These are phyloP conservation scores for Hibiscus syriacus DNA, from an alignment of 345 rosid genomes.

Conservation along the genomic window DNA sequence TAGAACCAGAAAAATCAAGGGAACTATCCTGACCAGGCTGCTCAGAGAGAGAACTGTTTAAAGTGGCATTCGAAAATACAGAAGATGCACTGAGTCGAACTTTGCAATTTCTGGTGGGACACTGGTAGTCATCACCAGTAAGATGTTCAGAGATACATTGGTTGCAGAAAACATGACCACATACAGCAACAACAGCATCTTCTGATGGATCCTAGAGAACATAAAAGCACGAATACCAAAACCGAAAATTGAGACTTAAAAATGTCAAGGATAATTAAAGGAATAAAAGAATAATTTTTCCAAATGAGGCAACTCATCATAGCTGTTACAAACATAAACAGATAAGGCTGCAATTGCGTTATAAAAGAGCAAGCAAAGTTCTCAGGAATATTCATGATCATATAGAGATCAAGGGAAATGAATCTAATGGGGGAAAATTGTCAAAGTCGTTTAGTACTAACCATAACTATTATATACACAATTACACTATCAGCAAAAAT, in stretches of 20 bases:
- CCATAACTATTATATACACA: background rate
- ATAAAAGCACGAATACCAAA: background rate
- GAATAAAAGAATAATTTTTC: background rate
- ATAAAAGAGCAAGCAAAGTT: background rate
- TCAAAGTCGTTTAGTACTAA: background rate
- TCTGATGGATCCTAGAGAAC: slow-evolving; percentile 82
- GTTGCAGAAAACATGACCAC: slow-evolving; percentile 92
- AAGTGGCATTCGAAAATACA: slow-evolving; percentile 48
- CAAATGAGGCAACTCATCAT: background rate
- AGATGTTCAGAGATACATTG: slow-evolving; percentile 80
- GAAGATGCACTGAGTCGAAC: slow-evolving; percentile 40
- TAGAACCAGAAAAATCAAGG: slow-evolving; percentile 29
- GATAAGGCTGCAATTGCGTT: background rate
- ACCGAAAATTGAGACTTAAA: background rate
- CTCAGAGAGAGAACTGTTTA: slow-evolving; percentile 34
- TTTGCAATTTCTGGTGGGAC: slow-evolving; percentile 64
- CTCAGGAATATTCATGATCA: background rate
- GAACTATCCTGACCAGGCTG: slow-evolving; percentile 22
- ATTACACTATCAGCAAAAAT: background rate
- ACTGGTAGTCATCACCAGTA: slow-evolving; percentile 61
- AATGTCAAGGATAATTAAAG: background rate
- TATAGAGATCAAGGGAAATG: background rate
- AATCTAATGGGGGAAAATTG: background rate
- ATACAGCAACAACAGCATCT: slow-evolving; percentile 82
- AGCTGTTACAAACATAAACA: background rate